Base-by-base conservation (phyloP, 139 green algal genomes). In the Coelastrella sp. region DNA sequence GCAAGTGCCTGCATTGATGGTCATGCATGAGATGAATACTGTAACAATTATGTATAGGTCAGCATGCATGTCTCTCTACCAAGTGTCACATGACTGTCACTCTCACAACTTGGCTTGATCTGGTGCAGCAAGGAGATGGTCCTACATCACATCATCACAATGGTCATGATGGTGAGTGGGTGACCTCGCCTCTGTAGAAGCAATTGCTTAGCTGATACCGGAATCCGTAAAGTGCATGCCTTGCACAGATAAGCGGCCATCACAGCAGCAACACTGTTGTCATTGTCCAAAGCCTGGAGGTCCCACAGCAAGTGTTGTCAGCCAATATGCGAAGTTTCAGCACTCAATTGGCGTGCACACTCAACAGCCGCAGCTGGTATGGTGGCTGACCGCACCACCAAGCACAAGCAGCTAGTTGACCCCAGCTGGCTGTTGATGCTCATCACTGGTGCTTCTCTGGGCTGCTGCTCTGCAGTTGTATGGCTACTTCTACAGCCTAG, bases 111-210 rank as follows among this genome's bases (percentile, higher is more conserved):
- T 76, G 68, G 1, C 24, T 76, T 76, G 15, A 10, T 76, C 15
- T 76, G 15, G 15, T 76, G 68, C 63, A 82, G 24, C n/a, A 68
- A 12, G 6, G 93, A 95, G 66, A 95, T 95, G 93, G 27, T 94
- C 11, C 70, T 93, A 35, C 93, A 95, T 80, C 93, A 95, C 73
- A 1, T 94, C 8, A 91, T 92, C 3, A 94, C 92, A 58, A 93
- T 94, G 91, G 61, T 61, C 9, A 92, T 95, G 60, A 93, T 94
- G 84, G 70, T 88, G 57, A 79, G 61, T 27, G 74, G 60, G 17
- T 15, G 70, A 49, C 35, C 35, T 49, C 35, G 35, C 35, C 35
- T 49, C 35, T 49, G 35, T 49, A 49, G 35, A 49, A 49, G 35
- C 35, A 49, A 3, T 49, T 49, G 35, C 35, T 49, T 49, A 49